These are phyloP conservation scores for Neofusicoccum ribis DNA, from an alignment of 2,329 filamentous ascomycete genomes.

Conservation along the genomic window DNA sequence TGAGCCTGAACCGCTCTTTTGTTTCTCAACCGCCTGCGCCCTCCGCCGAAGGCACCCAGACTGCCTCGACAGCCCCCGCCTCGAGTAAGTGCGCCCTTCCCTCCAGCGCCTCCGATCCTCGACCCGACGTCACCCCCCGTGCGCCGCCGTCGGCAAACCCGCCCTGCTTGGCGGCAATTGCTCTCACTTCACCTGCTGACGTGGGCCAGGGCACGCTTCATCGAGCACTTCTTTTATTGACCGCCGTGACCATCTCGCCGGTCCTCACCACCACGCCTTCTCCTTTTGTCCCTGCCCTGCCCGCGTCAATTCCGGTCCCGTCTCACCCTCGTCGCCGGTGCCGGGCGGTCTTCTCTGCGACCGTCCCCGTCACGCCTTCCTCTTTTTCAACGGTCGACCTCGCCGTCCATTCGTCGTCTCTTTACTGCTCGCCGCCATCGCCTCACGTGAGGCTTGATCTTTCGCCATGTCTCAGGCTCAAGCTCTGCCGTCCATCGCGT, in stretches of 20 bases:
- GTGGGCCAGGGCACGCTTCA: neutral
- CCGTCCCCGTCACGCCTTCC: neutral
- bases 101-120: neutral
- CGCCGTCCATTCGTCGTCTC: neutral
- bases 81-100: slow-evolving; percentile 9
- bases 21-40: neutral
- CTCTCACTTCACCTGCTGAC: neutral
- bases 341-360: neutral
- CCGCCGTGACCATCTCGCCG: neutral
- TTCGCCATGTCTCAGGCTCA: slow-evolving; percentile 33
- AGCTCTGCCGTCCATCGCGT: slow-evolving; percentile 40
- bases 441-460: slow-evolving; percentile 10
- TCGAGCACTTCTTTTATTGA: slow-evolving; percentile 8
- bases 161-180: neutral
- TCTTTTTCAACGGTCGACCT: neutral
- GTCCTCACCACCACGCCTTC: slow-evolving; percentile 2
- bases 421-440: neutral
- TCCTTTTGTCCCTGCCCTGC: neutral
- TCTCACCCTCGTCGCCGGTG: neutral
- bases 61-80: slow-evolving; percentile 3
- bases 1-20: slow-evolving; percentile 13
- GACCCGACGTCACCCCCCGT: slow-evolving; percentile 5
- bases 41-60: neutral
- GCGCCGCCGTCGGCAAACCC: neutral
- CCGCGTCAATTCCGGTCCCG: neutral